These are phyloP conservation scores for Alternaria brassicicola DNA, from an alignment of 2,329 filamentous ascomycete genomes.

Conservation along the genomic window DNA sequence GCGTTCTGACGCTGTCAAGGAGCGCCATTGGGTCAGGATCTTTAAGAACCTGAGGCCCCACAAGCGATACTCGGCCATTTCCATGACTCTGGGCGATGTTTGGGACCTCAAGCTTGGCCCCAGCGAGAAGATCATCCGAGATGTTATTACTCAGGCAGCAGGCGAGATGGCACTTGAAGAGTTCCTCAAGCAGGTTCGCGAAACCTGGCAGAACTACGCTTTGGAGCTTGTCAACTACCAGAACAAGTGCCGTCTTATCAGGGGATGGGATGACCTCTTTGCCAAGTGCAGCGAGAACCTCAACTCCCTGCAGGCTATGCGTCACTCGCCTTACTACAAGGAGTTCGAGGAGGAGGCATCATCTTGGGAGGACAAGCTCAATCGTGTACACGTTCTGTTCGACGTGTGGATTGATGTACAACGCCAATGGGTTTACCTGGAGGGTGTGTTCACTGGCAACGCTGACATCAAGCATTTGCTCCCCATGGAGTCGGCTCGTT, in stretches of 20 bases:
- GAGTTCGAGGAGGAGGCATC: constrained; percentile 98
- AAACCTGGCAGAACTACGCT: constrained; percentile 94
- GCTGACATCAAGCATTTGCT: constrained; percentile 98
- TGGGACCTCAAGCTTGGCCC: constrained; percentile 94
- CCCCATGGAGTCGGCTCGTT: constrained; percentile 93
- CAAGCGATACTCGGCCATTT: constrained; percentile 90
- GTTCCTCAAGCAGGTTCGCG: constrained; percentile 93
- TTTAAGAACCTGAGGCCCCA: constrained; percentile 94
- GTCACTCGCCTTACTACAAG: constrained; percentile 98
- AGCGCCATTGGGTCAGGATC: constrained; percentile 96
- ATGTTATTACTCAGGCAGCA: constrained; percentile 93
- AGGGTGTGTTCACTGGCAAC: constrained; percentile 98
- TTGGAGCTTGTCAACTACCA: constrained; percentile 96
- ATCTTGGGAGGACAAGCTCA: constrained; percentile 97
- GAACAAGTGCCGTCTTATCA: constrained; percentile 95
- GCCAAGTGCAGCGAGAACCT: constrained; percentile 98
- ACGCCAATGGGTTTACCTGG: constrained; percentile 98
- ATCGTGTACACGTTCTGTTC: constrained; percentile 94
- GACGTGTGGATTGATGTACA: constrained; percentile 99
- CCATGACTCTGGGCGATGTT: constrained; percentile 96
- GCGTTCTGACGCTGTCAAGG: constrained; percentile 94
- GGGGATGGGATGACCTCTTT: constrained; percentile 97
- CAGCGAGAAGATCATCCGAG: constrained; percentile 84
- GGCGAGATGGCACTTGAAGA: constrained; percentile 98
- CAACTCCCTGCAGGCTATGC: constrained; percentile 97